Percentiles rank a stretch among this genome's conserved stretches.
phyloP scores from a whole-genome alignment of 2,329 filamentous ascomycete genomes.

The Fusarium sp. region DNA sequence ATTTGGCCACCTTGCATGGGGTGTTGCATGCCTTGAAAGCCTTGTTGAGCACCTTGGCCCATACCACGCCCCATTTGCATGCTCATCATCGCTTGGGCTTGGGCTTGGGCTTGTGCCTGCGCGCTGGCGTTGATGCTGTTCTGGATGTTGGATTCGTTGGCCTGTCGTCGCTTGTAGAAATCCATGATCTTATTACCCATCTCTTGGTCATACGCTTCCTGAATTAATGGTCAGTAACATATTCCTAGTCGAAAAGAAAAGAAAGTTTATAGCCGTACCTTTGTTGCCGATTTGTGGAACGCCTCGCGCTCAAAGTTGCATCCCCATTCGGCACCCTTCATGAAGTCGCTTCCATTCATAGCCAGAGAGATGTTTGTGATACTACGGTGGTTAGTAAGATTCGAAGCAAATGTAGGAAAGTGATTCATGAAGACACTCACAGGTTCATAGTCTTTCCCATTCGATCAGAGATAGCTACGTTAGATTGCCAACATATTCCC shows the following conservation, averaged over 20 bases:
- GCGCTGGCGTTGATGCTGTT: constrained; percentile 63
- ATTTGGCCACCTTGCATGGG: constrained; percentile 69
- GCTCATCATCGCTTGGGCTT: constrained; percentile 64
- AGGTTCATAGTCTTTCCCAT: constrained; percentile 59
- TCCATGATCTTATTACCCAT: constrained; percentile 63
- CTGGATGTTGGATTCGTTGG: constrained; percentile 63
- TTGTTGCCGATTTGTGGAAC: constrained; percentile 62
- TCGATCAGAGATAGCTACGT: constrained; percentile 56
- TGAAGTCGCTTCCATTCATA: constrained; percentile 57
- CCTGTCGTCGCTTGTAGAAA: constrained; percentile 64
- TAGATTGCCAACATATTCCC: constrained; percentile 57
- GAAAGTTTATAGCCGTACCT: constrained; percentile 54
- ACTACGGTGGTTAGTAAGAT: constrained; percentile 52
- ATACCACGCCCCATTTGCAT: constrained; percentile 68
- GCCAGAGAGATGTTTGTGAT: constrained; percentile 66
- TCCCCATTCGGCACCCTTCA: constrained; percentile 59
- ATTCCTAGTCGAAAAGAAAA: not conserved
- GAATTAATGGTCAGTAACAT: constrained; percentile 37
- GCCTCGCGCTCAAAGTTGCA: constrained; percentile 63
- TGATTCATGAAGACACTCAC: constrained; percentile 50
- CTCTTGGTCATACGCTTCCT: constrained; percentile 65
- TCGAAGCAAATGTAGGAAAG: constrained; percentile 5
- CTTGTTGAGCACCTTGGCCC: constrained; percentile 64
- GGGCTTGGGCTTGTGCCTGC: constrained; percentile 54
- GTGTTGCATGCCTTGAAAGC: constrained; percentile 70